Percentiles rank a stretch among this genome's conserved stretches.
phyloP scores from a whole-genome alignment of 805 yeast species.

The Teunomyces panamensis region DNA sequence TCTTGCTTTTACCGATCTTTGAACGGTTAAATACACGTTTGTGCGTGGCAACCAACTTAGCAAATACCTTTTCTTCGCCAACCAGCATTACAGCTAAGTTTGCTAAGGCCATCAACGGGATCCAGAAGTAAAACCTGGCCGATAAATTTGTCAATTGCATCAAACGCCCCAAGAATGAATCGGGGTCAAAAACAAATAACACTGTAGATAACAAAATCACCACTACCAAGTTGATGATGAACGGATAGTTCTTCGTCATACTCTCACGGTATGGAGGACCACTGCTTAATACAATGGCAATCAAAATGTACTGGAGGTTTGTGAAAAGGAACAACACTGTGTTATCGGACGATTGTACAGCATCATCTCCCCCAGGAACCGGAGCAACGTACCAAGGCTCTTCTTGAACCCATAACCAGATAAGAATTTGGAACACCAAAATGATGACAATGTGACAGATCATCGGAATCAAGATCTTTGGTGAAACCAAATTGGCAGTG shows the following conservation, averaged over 20 bases:
- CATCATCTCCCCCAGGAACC: conserved; percentile 66
- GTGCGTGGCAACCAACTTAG: conserved; percentile 35
- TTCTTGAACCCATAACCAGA: conserved; percentile 61
- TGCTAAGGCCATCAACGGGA: conserved; percentile 43
- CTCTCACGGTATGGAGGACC: conserved; percentile 94
- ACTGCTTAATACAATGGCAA: conserved; percentile 78
- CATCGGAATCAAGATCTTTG: conserved; percentile 80
- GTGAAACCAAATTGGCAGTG: conserved; percentile 88
- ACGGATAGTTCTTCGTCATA: conserved; percentile 63
- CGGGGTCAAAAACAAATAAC: conserved; percentile 54
- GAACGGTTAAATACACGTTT: conserved; percentile 28
- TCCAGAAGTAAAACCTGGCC: conserved; percentile 44
- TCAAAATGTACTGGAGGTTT: conserved; percentile 83
- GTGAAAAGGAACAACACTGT: conserved; percentile 78
- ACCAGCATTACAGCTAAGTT: conserved; percentile 50
- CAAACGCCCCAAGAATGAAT: conserved; percentile 56
- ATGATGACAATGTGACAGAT: conserved; percentile 71
- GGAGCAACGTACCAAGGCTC: conserved; percentile 80
- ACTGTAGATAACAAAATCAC: conserved; percentile 49
- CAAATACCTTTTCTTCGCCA: conserved; percentile 46
- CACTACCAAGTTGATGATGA: conserved; percentile 55
- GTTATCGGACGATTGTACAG: conserved; percentile 85
- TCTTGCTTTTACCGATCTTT: conserved; percentile 29
- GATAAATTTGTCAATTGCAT: conserved; percentile 75
- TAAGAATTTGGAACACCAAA: conserved; percentile 58